A percentile compares a stretch with the other conserved stretches of the same genome.
phyloP scores from a whole-genome alignment of 306 rosid genomes.

The Casuarina glauca region DNA sequence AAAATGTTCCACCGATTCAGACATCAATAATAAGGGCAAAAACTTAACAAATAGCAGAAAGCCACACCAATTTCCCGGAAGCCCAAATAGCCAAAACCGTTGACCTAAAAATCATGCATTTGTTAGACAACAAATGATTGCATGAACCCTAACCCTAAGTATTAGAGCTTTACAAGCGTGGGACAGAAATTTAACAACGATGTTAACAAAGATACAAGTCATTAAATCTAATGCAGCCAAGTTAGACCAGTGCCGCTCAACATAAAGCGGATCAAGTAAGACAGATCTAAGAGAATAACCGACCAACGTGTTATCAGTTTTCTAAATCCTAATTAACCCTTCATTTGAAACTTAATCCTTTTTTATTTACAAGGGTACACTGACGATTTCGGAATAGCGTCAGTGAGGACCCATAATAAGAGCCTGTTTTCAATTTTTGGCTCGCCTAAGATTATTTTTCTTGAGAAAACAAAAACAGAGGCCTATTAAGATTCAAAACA shows the following conservation, averaged over 20 bases:
- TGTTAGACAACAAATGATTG: slow-evolving; percentile 2
- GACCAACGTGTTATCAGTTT: slow-evolving; percentile 4
- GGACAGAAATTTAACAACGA: background rate
- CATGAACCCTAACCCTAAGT: slow-evolving; percentile 78
- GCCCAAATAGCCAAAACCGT: slow-evolving; percentile 6
- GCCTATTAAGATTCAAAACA: background rate
- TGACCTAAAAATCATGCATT: background rate
- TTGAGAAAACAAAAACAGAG: background rate
- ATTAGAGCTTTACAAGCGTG: background rate
- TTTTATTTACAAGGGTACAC: background rate
- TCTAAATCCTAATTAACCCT: slow-evolving; percentile 1
- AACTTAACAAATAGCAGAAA: slow-evolving; percentile 1
- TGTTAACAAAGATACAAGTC: background rate
- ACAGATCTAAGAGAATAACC: background rate
- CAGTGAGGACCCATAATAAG: background rate
- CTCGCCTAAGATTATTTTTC: background rate
- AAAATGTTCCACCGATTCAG: background rate
- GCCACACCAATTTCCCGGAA: slow-evolving; percentile 13
- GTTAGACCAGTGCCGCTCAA: background rate
- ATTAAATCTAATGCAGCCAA: background rate
- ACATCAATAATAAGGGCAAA: background rate
- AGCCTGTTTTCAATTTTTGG: background rate
- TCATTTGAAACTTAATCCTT: background rate
- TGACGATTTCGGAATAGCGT: background rate
- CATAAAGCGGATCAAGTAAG: background rate